phyloP scores from a whole-genome alignment of 2,329 filamentous ascomycete species.

The Plectosphaerella plurivora region DNA sequence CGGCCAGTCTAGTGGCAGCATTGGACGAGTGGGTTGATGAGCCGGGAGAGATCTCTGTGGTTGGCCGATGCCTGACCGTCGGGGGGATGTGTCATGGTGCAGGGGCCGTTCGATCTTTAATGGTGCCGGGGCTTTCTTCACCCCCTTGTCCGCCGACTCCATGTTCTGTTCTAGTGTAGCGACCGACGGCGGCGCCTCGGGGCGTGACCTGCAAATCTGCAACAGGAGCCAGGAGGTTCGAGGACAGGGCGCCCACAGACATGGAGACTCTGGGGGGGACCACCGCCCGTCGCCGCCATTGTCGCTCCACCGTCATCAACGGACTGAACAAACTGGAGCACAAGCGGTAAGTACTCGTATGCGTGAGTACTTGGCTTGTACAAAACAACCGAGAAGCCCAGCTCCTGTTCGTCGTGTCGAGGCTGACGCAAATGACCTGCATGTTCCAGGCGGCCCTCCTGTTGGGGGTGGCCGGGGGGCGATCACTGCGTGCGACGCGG shows the following conservation, averaged over 20 bases:
- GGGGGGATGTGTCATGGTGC: conserved; percentile 1
- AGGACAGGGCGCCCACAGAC: too few species aligned
- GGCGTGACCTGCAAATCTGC: not conserved
- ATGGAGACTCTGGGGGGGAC: too few species aligned
- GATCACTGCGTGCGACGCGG: too few species aligned
- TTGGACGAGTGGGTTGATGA: not conserved
- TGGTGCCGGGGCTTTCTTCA: conserved; percentile 15
- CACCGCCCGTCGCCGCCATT: too few species aligned
- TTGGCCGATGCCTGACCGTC: not conserved
- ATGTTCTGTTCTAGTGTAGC: not conserved
- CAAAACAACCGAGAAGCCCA: too few species aligned
- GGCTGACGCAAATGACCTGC: not conserved
- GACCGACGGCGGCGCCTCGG: not conserved
- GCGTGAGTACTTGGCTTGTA: too few species aligned
- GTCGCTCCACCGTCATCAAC: too few species aligned
- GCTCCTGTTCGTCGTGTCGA: not conserved
- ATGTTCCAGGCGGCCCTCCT: not conserved
- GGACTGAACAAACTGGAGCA: too few species aligned
- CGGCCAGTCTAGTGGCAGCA: not conserved
- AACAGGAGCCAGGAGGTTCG: not conserved
- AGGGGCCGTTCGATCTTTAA: conserved; percentile 13
- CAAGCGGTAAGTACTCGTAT: too few species aligned
- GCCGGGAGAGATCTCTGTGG: not conserved
- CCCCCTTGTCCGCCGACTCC: conserved; percentile 8
- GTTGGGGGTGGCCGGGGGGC: not conserved